Base-by-base conservation (phyloP, 2,329 filamentous ascomycete species). In the Sporothrix euskadiensis region DNA sequence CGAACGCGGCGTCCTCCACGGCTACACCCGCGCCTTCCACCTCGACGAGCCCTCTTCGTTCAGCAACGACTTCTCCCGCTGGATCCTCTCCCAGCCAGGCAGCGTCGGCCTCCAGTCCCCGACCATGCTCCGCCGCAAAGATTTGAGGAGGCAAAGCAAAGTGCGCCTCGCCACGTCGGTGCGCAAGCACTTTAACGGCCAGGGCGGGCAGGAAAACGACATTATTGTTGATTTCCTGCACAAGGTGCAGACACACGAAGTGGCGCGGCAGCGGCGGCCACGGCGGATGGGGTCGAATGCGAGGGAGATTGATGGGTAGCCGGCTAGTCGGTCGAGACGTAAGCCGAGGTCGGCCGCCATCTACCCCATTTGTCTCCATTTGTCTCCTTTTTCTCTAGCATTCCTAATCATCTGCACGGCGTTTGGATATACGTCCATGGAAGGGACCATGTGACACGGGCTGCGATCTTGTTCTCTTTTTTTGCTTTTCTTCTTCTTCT, bases 101-200 rank as follows among this genome's bases (percentile, higher is more conserved):
- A 86, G 89, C 80, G 89, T 94, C 77, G 92, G 92, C 47, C 83
- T 88, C 74, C 88, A 90, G 81, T 94, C 91, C 19, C 92, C 92
- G 6, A 94, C 92, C 32, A 94, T 94, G 89, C 88, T 90, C 59
- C 84, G 91, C 73, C 87, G 86, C 77, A 89, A 88, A 76, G 85
- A 89, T 65, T 86, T 89, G 78, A 84, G 90, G 71, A 86, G 91
- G 72, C 90, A 94, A 79, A 88, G 87, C 78, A 92, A 92, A 79
- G 90, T 93, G 52, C 88, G 92, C 76, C 84, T 97, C 72, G 91
- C 91, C 9, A 86, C 89, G 76, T 86, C 88, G 1, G 91, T 94
- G 68, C 87, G 92, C 76, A 94, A 94, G 80, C 92, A 96, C 82
- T 96, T 96, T 83, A 96, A 96, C 79, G 89, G 89, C 47, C 86